Conservation (phyloP, 768 basidiomycete species). For the Serpula lacrymans region DNA sequence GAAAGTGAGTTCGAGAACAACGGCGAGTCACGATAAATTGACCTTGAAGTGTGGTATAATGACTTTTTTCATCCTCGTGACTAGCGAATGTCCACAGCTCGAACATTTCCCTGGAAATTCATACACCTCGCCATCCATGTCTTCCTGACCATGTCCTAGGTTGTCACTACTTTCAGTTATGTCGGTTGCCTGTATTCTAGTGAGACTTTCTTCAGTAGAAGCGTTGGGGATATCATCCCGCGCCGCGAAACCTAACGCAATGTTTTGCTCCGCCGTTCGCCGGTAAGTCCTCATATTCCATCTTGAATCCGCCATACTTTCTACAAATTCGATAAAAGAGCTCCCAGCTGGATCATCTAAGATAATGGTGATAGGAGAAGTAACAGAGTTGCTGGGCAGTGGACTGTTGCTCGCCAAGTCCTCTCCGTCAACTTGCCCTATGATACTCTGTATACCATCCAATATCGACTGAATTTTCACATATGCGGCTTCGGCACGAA, state of each 20-base stretch:
- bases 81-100: slow-evolving; percentile 76
- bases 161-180: too few relatives aligned
- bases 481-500: slow-evolving; percentile 72
- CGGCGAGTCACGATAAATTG: not conserved
- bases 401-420: slow-evolving; percentile 32
- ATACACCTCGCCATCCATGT: slow-evolving; percentile 62
- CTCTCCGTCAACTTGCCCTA: slow-evolving; percentile 60
- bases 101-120: slow-evolving; percentile 87
- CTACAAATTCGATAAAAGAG: slow-evolving; percentile 92
- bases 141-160: slow-evolving; percentile 10
- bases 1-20: not conserved
- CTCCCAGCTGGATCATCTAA: slow-evolving; percentile 95
- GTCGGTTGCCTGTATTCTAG: too few relatives aligned
- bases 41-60: slow-evolving; percentile 98
- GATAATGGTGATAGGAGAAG: slow-evolving; percentile 83
- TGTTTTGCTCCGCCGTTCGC: slow-evolving; percentile 78
- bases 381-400: slow-evolving; percentile 50
- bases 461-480: slow-evolving; percentile 74
- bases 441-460: slow-evolving; percentile 56
- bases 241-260: slow-evolving; percentile 68
- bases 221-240: slow-evolving; percentile 36
- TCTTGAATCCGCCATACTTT: slow-evolving; percentile 84
- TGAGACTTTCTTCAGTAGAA: not conserved
- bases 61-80: slow-evolving; percentile 95
- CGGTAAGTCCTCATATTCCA: slow-evolving; percentile 87